Percentiles rank a stretch among this genome's conserved stretches.
These are phyloP conservation scores for Aspergillus incahuasiensis DNA, from an alignment of 495 filamentous ascomycete species.

Conservation along the genomic window DNA sequence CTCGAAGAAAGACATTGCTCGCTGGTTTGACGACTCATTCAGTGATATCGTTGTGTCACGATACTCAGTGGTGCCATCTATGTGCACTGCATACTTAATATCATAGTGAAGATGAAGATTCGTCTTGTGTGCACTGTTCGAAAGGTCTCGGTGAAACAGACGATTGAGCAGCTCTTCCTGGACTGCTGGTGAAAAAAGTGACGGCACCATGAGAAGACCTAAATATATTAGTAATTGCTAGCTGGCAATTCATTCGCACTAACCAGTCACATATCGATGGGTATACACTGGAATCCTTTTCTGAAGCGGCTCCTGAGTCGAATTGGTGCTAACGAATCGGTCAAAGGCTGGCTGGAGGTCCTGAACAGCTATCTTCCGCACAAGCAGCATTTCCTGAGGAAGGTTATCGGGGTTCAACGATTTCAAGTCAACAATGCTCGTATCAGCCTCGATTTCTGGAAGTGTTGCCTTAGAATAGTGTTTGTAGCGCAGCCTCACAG, in stretches of 20 bases:
- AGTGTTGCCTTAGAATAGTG: constrained; percentile 47
- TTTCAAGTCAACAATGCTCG: constrained; percentile 48
- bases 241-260: constrained; percentile 17
- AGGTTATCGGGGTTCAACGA: constrained; percentile 27
- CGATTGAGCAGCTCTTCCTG: constrained; percentile 64
- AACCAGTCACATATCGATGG: constrained; percentile 39
- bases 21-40: not conserved
- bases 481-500: constrained; percentile 62
- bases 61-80: constrained; percentile 7
- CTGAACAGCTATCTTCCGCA: constrained; percentile 28
- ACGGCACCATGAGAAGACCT: constrained; percentile 75
- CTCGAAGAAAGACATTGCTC: constrained; percentile 46
- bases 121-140: constrained; percentile 67
- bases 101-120: constrained; percentile 83
- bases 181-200: constrained; percentile 59
- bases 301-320: constrained; percentile 16
- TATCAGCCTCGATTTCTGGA: constrained; percentile 41
- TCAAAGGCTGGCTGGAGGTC: constrained; percentile 34
- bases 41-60: not conserved
- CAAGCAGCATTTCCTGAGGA: constrained; percentile 23
- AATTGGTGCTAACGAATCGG: constrained; percentile 23
- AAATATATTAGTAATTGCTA: constrained; percentile 21
- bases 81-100: constrained; percentile 57
- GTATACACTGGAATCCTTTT: constrained; percentile 42
- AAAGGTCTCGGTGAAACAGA: constrained; percentile 76